Conservation (phyloP, 1,284 basidiomycete species). For the Wallemia mellicola region DNA sequence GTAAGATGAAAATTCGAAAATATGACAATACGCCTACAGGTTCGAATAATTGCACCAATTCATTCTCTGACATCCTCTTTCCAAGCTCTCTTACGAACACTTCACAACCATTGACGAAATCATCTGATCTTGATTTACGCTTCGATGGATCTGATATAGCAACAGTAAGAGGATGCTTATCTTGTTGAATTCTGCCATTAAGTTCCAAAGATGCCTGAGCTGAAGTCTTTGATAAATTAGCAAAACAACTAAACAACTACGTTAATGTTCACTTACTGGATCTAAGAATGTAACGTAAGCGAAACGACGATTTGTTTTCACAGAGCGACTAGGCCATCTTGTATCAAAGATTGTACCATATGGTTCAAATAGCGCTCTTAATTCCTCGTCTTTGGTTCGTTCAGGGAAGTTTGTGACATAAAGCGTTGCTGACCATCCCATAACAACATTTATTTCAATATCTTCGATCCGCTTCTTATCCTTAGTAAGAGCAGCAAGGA, state of each 20-base stretch:
- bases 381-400: conserved; percentile 40
- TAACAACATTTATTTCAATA: conserved; percentile 44
- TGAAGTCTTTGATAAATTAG: conserved; percentile 21
- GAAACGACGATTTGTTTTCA: conserved; percentile 63
- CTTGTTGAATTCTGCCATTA: conserved; percentile 40
- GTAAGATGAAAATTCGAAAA: background rate
- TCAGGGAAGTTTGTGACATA: conserved; percentile 93
- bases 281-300: conserved; percentile 77
- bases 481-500: conserved; percentile 62
- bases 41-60: conserved; percentile 22
- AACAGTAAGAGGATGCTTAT: conserved; percentile 38
- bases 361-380: conserved; percentile 36
- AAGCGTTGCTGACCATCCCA: conserved; percentile 78
- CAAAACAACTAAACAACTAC: background rate
- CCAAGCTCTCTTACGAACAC: conserved; percentile 58
- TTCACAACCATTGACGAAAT: conserved; percentile 46
- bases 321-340: conserved; percentile 93
- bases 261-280: conserved; percentile 25
- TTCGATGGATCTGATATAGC: conserved; percentile 67
- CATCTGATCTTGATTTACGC: conserved; percentile 62
- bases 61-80: conserved; percentile 36
- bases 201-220: conserved; percentile 49
- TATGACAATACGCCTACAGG: background rate
- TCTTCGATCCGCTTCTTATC: conserved; percentile 60
- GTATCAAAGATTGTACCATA: conserved; percentile 76